Conservation (phyloP, 176 grass and related monocot genomes). For the Carex scoparia region DNA sequence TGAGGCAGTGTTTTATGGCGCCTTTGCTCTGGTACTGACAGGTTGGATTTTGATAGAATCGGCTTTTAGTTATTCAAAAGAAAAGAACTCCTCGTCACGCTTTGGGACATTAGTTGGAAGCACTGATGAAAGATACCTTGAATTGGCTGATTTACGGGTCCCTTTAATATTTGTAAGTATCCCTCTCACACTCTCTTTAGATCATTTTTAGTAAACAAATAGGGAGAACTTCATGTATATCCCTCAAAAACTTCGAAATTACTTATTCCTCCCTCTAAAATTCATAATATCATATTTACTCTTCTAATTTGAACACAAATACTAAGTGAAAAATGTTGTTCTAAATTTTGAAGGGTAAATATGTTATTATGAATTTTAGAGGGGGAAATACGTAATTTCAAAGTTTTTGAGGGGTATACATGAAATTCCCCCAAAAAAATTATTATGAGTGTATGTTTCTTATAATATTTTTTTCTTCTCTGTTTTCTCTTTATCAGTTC, state of each 20-base stretch:
- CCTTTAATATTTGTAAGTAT: conserved; percentile 87
- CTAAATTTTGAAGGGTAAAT: too few relatives aligned
- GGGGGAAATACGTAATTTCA: too few relatives aligned
- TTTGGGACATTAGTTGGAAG: conserved; percentile 36
- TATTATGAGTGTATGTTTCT: neutral
- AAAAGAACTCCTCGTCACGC: conserved; percentile 35
- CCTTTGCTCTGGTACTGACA: conserved; percentile 71
- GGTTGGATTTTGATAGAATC: conserved; percentile 90
- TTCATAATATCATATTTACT: too few relatives aligned
- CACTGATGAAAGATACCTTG: conserved; percentile 61
- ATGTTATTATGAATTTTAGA: too few relatives aligned
- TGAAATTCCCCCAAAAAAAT: neutral
- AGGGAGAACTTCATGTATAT: too few relatives aligned
- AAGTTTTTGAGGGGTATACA: too few relatives aligned
- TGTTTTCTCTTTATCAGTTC: neutral
- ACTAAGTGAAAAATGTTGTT: too few relatives aligned
- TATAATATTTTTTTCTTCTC: neutral
- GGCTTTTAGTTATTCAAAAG: conserved; percentile 48
- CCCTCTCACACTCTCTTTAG: conserved; percentile 6
- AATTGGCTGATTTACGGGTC: conserved; percentile 78
- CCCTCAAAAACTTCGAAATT: too few relatives aligned
- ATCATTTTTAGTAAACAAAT: conserved; percentile 23
- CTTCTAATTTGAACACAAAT: too few relatives aligned
- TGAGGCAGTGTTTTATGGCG: conserved; percentile 94
- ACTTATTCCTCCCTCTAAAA: too few relatives aligned